Evolutionary conservation across 2,329 filamentous ascomycete genomes (phyloP), one percentile per base, ranked within the genome.

Genomic region (Metarhizium guizhouense): DNA sequence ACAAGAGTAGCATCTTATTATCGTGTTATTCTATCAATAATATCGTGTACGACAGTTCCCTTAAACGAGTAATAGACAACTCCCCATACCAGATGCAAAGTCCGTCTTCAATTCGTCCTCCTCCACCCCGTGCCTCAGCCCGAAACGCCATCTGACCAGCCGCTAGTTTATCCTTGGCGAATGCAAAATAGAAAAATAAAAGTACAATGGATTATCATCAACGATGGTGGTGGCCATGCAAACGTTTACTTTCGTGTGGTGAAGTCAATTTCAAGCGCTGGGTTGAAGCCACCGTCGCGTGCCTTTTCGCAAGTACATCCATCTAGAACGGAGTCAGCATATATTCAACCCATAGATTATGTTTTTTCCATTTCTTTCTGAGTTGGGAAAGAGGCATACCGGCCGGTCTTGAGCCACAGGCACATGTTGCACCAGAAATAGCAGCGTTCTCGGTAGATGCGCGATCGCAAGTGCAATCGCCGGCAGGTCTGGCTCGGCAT

Each of bases 281-380:
- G 79, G 61, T 87, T 82, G 57, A 79, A 77, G 43, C 81, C 81
- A 54, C 83, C 80, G 61, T 81, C 79, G 51, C 80, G 69, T 18
- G 82, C 82, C 70, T 89, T 92, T 72, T 90, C 86, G 69, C 91
- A 96, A n/a, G 87, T 94, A 74, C 90, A 94, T 29, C 80, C 84
- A 67, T 76, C 84, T 85, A 30, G 50, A 54, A 62, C 25, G 25
- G 13, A 40, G 64, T 65, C 51, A 61, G 53, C 42, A 54, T 36
- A n/a, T 38, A 8, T 18, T 42, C 14, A 42, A 16, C 25, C 2
- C 25, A 25, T 4, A 4, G 25, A 25, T 25, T 25, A 25, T 25
- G 25, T 25, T 25, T 25, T 25, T 25, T 25, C 25, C 25, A 25
- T 25, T 25, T 25, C 25, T 25, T 4, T 25, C 3, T 25, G 25